Base-by-base conservation (phyloP, 495 filamentous ascomycete species). In the Penicillium coprophilum region DNA sequence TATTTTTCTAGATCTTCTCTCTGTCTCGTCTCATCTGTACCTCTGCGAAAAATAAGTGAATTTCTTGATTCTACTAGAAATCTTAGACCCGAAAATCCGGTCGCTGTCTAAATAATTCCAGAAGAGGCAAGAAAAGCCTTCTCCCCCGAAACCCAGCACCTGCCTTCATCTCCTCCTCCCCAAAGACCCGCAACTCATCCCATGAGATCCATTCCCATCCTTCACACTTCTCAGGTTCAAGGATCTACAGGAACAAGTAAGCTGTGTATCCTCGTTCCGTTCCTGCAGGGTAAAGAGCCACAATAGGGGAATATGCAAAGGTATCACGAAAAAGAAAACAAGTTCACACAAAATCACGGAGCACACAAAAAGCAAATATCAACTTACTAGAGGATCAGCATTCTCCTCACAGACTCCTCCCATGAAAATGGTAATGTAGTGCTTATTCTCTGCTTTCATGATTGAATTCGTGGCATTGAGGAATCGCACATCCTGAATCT, bases 401-500 rank as follows among this genome's bases (percentile, higher is more conserved):
- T 47, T 36, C 20, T 71, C 72, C 17, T 81, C 76, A 6, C 68
- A 61, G 44, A 76, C 62, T 31, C 78, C 82, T 4, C 61, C 56
- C 61, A 88, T 76, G 56, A 86, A 89, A 15, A 88, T 61, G 2
- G 87, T 89, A 38, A 88, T 74, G 57, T 89, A 89, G 60, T 89
- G 87, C 66, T 82, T 84, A 0, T 65, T 65, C 34, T 73, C 73
- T 0, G 62, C 67, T 2, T 60, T 59, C 58, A 88, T 84, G n/a
- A 84, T 57, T 51, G 81, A 80, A 57, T 89, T 86, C 20, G 82
- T 87, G 15, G 82, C 69, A 4, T 80, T 80, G 24, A 87, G 30
- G 31, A 82, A 72, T 24, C 68, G 71, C 28, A 80, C 31, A 10
- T 78, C 73, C 1, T 41, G 60, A 10, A 88, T 75, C 0, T 67